These are phyloP conservation scores for Streptanthus diversifolius DNA, from an alignment of 345 rosid species.

Conservation along the genomic window DNA sequence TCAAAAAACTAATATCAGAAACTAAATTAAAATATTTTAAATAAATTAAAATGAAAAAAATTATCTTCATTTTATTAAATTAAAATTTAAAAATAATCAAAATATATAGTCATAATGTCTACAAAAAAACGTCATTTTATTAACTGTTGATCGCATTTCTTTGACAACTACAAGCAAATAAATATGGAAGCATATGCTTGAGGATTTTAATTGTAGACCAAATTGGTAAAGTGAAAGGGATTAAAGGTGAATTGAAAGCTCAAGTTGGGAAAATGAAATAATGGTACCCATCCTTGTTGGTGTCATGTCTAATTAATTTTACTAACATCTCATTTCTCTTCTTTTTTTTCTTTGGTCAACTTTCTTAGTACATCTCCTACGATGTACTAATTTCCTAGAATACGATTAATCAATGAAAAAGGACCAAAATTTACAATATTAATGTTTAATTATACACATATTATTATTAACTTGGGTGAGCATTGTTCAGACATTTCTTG, in stretches of 20 bases:
- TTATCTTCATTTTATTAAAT: constrained; percentile 2
- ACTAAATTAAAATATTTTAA: too few species aligned
- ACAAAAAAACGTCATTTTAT: background rate
- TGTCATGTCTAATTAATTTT: constrained; percentile 10
- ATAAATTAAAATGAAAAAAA: background rate
- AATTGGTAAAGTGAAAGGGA: constrained; percentile 8
- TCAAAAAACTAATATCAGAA: too few species aligned
- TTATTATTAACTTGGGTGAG: too few species aligned
- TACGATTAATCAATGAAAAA: background rate
- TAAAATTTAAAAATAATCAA: too few species aligned
- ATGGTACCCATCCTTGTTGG: constrained; percentile 1
- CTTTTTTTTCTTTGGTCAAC: background rate
- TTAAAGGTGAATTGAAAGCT: constrained; percentile 14
- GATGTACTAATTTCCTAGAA: background rate
- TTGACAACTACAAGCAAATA: constrained; percentile 3
- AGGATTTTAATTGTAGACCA: constrained; percentile 1
- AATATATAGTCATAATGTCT: background rate
- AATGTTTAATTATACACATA: too few species aligned
- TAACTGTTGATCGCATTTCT: background rate
- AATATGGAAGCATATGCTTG: constrained; percentile 1
- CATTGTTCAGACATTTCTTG: too few species aligned
- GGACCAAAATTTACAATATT: too few species aligned
- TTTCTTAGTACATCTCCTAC: background rate
- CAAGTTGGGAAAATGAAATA: constrained; percentile 11
- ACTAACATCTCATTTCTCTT: background rate